Conservation (phyloP, 2,329 filamentous ascomycete species). For the Juglanconis juglandina region DNA sequence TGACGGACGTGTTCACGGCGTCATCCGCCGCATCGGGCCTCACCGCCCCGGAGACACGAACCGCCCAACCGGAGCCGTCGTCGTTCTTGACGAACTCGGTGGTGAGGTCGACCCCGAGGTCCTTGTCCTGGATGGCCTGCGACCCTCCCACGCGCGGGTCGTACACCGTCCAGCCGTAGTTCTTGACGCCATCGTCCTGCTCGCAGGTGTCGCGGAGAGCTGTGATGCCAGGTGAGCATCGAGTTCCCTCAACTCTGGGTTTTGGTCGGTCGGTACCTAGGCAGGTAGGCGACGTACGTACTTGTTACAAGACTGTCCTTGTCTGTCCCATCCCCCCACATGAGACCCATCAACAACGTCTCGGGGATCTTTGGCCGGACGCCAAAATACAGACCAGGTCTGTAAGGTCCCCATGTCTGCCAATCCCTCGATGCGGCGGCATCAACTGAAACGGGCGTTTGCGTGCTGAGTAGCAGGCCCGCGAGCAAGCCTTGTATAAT, state of each 20-base stretch:
- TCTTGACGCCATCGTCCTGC: constrained; percentile 60
- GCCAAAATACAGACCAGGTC: constrained; percentile 91
- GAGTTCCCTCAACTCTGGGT: neutral
- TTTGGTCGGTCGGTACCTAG: no score
- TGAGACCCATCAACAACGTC: constrained; percentile 72
- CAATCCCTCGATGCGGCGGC: neutral
- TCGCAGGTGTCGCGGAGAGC: constrained; percentile 68
- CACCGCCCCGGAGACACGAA: constrained; percentile 59
- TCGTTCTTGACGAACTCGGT: constrained; percentile 68
- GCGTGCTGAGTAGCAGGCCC: neutral
- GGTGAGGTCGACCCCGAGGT: constrained; percentile 63
- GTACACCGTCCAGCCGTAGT: constrained; percentile 70
- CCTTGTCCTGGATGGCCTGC: constrained; percentile 64
- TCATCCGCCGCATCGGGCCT: constrained; percentile 51
- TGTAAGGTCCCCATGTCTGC: constrained; percentile 76
- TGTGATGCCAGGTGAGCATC: constrained; percentile 25
- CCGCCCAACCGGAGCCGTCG: constrained; percentile 63
- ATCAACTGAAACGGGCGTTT: neutral
- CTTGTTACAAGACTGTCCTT: constrained; percentile 19
- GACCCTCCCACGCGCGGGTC: constrained; percentile 63
- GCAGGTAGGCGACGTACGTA: constrained; percentile 1
- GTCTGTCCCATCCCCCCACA: constrained; percentile 76
- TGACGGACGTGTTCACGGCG: constrained; percentile 51
- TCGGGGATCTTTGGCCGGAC: constrained; percentile 77
- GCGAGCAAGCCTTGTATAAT: neutral